Percentiles rank a stretch among this genome's conserved stretches.
Evolutionary conservation across 2,329 filamentous ascomycete species (phyloP).

Genomic region (Fusarium lyarnte): DNA sequence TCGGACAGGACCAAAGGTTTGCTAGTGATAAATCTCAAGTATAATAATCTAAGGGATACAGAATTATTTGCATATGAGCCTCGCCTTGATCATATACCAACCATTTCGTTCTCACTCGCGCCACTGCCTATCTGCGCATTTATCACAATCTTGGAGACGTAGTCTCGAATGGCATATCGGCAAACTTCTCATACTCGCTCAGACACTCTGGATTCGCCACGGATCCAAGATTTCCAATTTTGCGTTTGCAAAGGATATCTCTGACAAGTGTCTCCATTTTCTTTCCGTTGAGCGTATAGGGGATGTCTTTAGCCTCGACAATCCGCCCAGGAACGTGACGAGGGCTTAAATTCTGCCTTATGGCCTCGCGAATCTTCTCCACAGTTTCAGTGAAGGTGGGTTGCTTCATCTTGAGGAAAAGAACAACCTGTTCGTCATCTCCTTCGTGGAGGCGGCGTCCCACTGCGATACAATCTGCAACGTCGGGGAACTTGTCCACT

Average conservation of each 20-base stretch:
- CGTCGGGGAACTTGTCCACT: background rate
- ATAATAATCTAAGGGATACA: too few species aligned
- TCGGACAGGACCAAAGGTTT: too few species aligned
- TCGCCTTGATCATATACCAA: too few species aligned
- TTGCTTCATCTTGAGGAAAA: background rate
- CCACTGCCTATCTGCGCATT: too few species aligned
- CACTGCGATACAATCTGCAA: background rate
- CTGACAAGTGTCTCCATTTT: background rate
- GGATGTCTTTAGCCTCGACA: background rate
- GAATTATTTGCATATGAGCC: too few species aligned
- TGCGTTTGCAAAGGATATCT: background rate
- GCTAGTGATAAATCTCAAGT: too few species aligned
- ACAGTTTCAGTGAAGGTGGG: background rate
- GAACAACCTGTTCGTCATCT: background rate
- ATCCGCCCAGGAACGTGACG: background rate
- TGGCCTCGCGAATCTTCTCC: background rate
- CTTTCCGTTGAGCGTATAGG: background rate
- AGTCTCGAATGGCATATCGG: background rate
- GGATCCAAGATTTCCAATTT: background rate
- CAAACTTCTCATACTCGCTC: background rate
- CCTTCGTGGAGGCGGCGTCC: background rate
- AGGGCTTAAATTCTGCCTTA: background rate
- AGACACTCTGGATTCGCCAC: background rate
- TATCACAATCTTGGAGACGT: background rate
- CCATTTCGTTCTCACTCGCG: too few species aligned